These are phyloP conservation scores for Penicillium paradoxum DNA, from an alignment of 495 filamentous ascomycete species.

Conservation along the genomic window DNA sequence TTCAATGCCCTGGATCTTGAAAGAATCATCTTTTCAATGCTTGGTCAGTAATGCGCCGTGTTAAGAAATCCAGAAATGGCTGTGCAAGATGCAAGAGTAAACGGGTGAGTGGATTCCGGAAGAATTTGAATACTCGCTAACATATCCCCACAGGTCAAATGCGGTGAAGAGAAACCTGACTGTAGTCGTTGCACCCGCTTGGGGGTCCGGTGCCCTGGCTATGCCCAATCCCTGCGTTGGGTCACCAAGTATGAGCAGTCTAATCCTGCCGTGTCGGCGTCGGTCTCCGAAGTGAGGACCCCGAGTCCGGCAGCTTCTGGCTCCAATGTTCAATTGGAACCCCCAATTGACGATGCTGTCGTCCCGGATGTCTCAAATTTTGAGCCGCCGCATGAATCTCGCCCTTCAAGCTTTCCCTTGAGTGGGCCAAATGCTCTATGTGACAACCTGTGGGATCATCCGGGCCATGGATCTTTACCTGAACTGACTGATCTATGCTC, in stretches of 20 bases:
- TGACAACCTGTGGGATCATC: conserved; percentile 37
- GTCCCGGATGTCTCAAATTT: conserved; percentile 7
- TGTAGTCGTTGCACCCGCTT: conserved; percentile 49
- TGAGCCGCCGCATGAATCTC: conserved; percentile 1
- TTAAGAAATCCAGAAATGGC: conserved; percentile 46
- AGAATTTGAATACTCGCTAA: neutral
- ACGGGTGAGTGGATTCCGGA: conserved; percentile 29
- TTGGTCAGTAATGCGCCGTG: conserved; percentile 34
- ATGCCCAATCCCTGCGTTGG: conserved; percentile 50
- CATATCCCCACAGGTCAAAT: conserved; percentile 43
- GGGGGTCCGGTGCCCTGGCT: conserved; percentile 49
- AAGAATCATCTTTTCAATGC: neutral
- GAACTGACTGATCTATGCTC: conserved; percentile 34
- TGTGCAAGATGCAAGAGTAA: conserved; percentile 50
- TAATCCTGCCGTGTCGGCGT: conserved; percentile 11
- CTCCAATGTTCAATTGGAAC: conserved; percentile 2
- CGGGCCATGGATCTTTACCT: conserved; percentile 28
- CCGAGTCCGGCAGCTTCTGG: conserved; percentile 9
- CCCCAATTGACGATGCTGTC: neutral
- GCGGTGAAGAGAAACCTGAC: conserved; percentile 50
- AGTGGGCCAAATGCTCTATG: conserved; percentile 21
- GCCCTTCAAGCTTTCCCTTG: conserved; percentile 12
- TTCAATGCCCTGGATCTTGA: conserved; percentile 2
- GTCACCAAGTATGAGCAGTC: conserved; percentile 45
- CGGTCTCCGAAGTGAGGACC: conserved; percentile 7